Conservation (phyloP, 148 eudicot species). For the Dysphania ambrosioides region DNA sequence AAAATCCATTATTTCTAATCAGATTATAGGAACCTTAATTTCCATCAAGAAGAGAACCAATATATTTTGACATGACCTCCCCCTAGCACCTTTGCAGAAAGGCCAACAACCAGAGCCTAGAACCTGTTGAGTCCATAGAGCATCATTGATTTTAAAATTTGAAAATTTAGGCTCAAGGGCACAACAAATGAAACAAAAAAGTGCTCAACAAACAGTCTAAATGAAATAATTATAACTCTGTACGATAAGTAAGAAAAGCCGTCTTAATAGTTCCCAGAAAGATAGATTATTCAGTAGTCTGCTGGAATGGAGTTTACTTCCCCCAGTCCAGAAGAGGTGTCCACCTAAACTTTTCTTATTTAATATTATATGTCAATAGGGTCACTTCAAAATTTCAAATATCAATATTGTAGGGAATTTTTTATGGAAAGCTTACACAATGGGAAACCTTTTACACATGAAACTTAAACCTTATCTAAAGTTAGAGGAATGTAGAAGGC, state of each 20-base stretch:
- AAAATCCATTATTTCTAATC: not conserved
- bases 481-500: no score
- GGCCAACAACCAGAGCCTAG: no score
- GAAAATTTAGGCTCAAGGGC: no score
- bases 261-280: not conserved
- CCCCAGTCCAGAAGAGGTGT: not conserved
- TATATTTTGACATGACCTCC: not conserved
- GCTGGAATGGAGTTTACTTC: not conserved
- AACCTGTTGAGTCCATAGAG: not conserved
- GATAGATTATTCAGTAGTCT: not conserved
- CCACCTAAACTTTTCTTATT: not conserved
- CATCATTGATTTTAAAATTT: not conserved
- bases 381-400: no score
- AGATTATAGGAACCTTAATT: not conserved
- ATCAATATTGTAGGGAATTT: no score
- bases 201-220: not conserved
- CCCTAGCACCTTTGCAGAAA: not conserved
- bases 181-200: not conserved
- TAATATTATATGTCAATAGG: no score
- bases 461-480: no score
- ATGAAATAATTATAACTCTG: not conserved
- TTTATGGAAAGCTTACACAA: no score
- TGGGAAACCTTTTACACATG: no score
- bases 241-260: not conserved
- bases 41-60: constrained; percentile 4